Evolutionary conservation across 768 basidiomycete species (phyloP), one percentile per base, ranked within the genome.

Genomic region (Suillus placidus): DNA sequence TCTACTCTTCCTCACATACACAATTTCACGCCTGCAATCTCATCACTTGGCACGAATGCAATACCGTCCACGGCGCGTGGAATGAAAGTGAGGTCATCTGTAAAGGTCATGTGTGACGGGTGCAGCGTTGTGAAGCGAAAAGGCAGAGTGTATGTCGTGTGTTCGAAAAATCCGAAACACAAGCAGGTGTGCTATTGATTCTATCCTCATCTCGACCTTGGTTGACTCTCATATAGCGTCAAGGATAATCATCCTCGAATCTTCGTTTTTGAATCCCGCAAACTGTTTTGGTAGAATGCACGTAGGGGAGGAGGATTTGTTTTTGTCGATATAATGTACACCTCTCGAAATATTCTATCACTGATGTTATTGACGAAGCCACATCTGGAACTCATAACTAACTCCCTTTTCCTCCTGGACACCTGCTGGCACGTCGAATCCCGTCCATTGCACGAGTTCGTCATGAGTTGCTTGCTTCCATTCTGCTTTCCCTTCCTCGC

Each of bases 61-160:
- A 70, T 74, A 49, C 82, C 82, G 12, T 67, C 76, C 8, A 74
- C 86, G 26, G 76, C 83, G n/a, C 80, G 92, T 70, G 94, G 95
- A 56, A 96, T 97, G 93, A 99, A 99, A 83, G 95, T 99, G 66
- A 88, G 97, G 68, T 91, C 93, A 30, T 94, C 94, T 4, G 93
- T 99, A 71, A 97, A 96, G 81, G 80, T 87, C 62, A 92, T 97
- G 88, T 99, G 97, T 78, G 94, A 95, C 67, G 94, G 95, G 14
- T 99, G 97, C 80, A 88, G 83, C 69, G 81, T 97, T 57, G 97
- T 98, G 42, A 86, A 84, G 78, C 82, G 96, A 72, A 95, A 97
- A 77, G 95, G 95, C 54, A 88, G 91, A 71, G 86, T 98, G 42
- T 97, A 96, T 79, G 88, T 98, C 52, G 86, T 97, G 32, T 99